Evolutionary conservation across 1,139 yeast genomes (phyloP), one percentile per base, ranked within the genome.

Genomic region (Protomyces arabidopsidicola): DNA sequence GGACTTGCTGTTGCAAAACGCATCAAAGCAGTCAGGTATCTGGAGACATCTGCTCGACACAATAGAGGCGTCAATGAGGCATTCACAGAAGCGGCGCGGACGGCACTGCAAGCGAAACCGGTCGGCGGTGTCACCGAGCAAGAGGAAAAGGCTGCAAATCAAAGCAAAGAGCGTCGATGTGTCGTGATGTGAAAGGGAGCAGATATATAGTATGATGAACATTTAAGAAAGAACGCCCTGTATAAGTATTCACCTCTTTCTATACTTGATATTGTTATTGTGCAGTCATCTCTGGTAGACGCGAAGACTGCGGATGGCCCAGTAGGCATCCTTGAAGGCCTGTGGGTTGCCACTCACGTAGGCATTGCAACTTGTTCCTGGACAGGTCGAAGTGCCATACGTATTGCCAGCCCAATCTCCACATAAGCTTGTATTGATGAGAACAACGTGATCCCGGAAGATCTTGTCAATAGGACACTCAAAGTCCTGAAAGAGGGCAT

Each of bases 1-100:
- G 96, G 96, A 39, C 79, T 89, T 65, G 84, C 84, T 1, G 90
- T 91, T 71, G 98, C 98, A 50, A 89, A 87, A 71, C 82, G 83
- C 71, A 86, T 89, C 54, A 75, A 75, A 34, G 76, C 76, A 12
- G 67, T 72, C 53, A 65, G 77, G 31, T 74, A 76, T 0, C 45
- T 60, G 27, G 98, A 91, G 75, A 91, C 97, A 76, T 88, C 96
- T 38, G 97, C 98, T 12, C 90, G 90, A 77, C 86, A 87, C 74
- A 90, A 90, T 75, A 82, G 95, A 73, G 98, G 98, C 69, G 98
- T 91, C 35, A 90, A 93, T 72, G 98, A 91, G 76, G 97, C 97
- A 3, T 91, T 91, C 74, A 89, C 97, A 0, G 97, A 91, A 75
- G 97, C 97, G 55, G 97, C 97, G 9, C 84, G 98, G 75, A 90